Evolutionary conservation across 164 flowering plant genomes (phyloP).

Genomic region (Annona cherimola): DNA sequence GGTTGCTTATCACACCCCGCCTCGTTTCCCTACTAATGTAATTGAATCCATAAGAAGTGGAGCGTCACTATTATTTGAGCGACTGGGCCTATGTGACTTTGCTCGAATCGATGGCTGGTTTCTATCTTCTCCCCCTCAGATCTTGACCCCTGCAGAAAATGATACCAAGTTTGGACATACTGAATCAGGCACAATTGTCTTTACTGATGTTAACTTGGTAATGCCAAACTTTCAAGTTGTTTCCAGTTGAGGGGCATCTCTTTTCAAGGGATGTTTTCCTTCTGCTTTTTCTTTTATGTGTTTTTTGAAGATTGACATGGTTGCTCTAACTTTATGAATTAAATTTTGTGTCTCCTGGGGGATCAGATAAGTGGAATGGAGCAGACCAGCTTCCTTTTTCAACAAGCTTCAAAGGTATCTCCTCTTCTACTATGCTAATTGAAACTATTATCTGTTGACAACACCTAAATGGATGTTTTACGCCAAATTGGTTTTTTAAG

Average conservation of each 20-base stretch:
- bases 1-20: constrained; percentile 94
- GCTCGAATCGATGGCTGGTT: constrained; percentile 97
- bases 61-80: constrained; percentile 61
- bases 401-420: constrained; percentile 91
- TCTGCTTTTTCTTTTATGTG: not conserved
- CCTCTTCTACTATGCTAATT: not conserved
- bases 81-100: constrained; percentile 76
- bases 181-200: constrained; percentile 52
- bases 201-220: constrained; percentile 91
- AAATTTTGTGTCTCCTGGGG: constrained; percentile 5
- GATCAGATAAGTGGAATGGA: constrained; percentile 92
- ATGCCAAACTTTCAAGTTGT: constrained; percentile 5
- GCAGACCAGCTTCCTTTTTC: constrained; percentile 91
- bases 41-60: constrained; percentile 61
- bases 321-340: not conserved
- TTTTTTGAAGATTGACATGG: constrained; percentile 2
- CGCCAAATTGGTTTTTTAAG: not conserved
- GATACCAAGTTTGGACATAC: constrained; percentile 40
- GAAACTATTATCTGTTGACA: not conserved
- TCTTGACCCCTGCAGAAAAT: constrained; percentile 20
- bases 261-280: not conserved
- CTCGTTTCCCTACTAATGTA: constrained; percentile 67
- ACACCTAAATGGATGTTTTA: not conserved
- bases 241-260: not conserved
- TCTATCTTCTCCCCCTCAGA: constrained; percentile 45